A percentile compares a stretch with the other conserved stretches of the same genome.
Evolutionary conservation across 2,329 filamentous ascomycete genomes (phyloP).

Genomic region (Aspergillus pseudoviridinutans): DNA sequence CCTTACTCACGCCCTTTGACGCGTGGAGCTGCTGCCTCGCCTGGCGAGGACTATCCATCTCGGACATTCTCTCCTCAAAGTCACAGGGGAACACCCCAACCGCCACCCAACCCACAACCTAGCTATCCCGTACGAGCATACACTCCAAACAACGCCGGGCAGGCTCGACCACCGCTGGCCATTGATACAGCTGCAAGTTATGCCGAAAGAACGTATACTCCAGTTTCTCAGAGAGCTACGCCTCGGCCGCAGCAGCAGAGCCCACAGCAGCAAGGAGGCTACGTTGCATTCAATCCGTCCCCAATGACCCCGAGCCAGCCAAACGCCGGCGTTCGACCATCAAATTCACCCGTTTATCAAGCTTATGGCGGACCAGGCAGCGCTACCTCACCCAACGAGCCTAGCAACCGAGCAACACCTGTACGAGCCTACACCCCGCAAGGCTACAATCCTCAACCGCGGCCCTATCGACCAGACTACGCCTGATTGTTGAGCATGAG

Average conservation of each 20-base stretch:
- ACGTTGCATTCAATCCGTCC: conserved; percentile 21
- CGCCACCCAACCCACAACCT: conserved; percentile 3
- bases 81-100: conserved; percentile 6
- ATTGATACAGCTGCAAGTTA: conserved; percentile 15
- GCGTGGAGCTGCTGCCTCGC: conserved; percentile 6
- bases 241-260: conserved; percentile 8
- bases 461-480: conserved; percentile 6
- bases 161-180: conserved; percentile 10
- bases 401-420: conserved; percentile 16
- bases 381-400: conserved; percentile 19
- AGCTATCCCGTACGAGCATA: conserved; percentile 15
- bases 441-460: conserved; percentile 8
- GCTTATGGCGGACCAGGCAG: conserved; percentile 18
- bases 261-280: conserved; percentile 10
- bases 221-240: conserved; percentile 7
- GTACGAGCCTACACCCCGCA: conserved; percentile 20
- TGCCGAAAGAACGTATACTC: conserved; percentile 14
- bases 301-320: conserved; percentile 1
- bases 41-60: conserved; percentile 6
- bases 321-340: background rate
- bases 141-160: conserved; percentile 9
- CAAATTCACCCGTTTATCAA: conserved; percentile 13
- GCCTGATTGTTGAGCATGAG: conserved; percentile 3
- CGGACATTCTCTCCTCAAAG: conserved; percentile 6
- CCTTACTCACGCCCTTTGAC: conserved; percentile 18